phyloP scores from a whole-genome alignment of 1,139 yeast genomes.

The Kurtzmaniella quercitrusa region DNA sequence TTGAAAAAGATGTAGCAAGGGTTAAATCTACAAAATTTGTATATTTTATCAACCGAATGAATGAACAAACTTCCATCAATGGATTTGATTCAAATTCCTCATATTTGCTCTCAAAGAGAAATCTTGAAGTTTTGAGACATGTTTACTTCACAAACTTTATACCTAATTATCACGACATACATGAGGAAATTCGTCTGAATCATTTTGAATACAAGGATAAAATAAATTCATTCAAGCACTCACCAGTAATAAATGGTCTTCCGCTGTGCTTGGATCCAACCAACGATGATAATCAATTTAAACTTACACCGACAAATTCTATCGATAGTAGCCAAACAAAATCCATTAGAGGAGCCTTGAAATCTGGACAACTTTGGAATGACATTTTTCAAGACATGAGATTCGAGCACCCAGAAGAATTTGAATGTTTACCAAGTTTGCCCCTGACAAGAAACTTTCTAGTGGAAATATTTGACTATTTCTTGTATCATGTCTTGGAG shows the following conservation, averaged over 20 bases:
- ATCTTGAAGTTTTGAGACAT: slow-evolving; percentile 21
- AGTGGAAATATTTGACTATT: slow-evolving; percentile 26
- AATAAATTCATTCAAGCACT: slow-evolving; percentile 5
- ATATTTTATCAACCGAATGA: slow-evolving; percentile 15
- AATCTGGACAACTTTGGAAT: slow-evolving; percentile 28
- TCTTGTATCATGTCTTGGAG: slow-evolving; percentile 20
- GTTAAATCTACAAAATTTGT: slow-evolving; percentile 14
- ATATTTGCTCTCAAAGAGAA: slow-evolving; percentile 16
- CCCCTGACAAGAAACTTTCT: slow-evolving; percentile 21
- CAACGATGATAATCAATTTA: slow-evolving; percentile 9
- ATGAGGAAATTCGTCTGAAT: slow-evolving; percentile 1
- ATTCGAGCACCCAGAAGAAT: slow-evolving; percentile 20
- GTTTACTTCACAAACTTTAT: slow-evolving; percentile 22
- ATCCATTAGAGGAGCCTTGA: slow-evolving; percentile 12
- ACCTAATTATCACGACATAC: slow-evolving; percentile 9
- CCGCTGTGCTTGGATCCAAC: slow-evolving; percentile 7
- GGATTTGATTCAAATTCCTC: slow-evolving; percentile 11
- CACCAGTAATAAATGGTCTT: background rate
- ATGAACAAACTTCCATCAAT: slow-evolving; percentile 10
- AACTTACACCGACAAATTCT: slow-evolving; percentile 7
- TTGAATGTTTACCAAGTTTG: slow-evolving; percentile 28
- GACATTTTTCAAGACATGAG: slow-evolving; percentile 31
- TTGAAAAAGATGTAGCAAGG: slow-evolving; percentile 13
- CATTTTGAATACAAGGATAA: background rate
- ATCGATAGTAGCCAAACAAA: slow-evolving; percentile 2